Conservation (phyloP, 2,329 filamentous ascomycete genomes). For the Trichoderma endophyticum region DNA sequence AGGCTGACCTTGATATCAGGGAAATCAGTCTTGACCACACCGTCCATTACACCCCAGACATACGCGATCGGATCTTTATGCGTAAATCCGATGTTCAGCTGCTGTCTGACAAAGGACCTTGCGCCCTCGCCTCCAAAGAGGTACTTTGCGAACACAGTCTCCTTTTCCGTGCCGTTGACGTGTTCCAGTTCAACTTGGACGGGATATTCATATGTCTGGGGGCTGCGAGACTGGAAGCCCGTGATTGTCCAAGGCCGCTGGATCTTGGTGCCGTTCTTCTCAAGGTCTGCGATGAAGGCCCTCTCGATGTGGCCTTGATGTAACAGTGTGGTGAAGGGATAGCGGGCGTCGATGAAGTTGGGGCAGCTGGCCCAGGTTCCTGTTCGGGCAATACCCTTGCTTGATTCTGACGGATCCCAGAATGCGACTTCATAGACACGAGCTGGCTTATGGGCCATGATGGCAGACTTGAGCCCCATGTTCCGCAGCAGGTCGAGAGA, state of each 20-base stretch:
- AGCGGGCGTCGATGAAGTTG: slow-evolving; percentile 71
- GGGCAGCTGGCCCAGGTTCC: slow-evolving; percentile 86
- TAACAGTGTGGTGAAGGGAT: slow-evolving; percentile 66
- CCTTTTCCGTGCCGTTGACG: slow-evolving; percentile 65
- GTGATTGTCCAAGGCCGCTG: slow-evolving; percentile 64
- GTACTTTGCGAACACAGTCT: slow-evolving; percentile 68
- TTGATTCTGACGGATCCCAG: slow-evolving; percentile 61
- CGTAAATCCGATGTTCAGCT: slow-evolving; percentile 67
- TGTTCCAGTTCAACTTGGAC: slow-evolving; percentile 76
- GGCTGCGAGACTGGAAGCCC: slow-evolving; percentile 58
- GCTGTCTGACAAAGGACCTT: slow-evolving; percentile 61
- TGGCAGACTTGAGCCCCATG: slow-evolving; percentile 81
- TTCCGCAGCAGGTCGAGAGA: slow-evolving; percentile 84
- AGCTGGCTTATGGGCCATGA: slow-evolving; percentile 84
- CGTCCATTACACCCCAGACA: slow-evolving; percentile 75
- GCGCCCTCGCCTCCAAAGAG: slow-evolving; percentile 70
- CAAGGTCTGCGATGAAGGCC: slow-evolving; percentile 64
- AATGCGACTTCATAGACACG: slow-evolving; percentile 78
- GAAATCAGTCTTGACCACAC: slow-evolving; percentile 69
- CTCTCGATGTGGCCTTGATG: slow-evolving; percentile 71
- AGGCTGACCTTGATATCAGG: slow-evolving; percentile 66
- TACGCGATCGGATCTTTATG: slow-evolving; percentile 67
- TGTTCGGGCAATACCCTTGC: slow-evolving; percentile 59
- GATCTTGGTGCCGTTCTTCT: slow-evolving; percentile 57
- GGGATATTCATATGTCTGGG: slow-evolving; percentile 63